phyloP scores from a whole-genome alignment of 805 yeast species.

The Hermanozyma aechmeae region DNA sequence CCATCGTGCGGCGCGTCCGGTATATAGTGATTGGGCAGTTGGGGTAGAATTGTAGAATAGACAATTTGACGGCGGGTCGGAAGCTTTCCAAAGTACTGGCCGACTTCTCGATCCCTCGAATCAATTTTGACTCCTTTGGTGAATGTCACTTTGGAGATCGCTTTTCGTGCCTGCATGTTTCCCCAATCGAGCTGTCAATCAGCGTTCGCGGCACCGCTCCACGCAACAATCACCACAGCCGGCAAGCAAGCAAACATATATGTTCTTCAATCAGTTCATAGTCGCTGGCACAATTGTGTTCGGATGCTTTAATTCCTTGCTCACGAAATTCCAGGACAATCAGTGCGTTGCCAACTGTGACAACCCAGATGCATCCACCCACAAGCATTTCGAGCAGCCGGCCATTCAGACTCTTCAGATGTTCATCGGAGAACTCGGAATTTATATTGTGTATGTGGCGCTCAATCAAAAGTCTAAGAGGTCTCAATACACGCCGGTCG shows the following conservation, averaged over 20 bases:
- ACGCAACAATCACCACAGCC: background rate
- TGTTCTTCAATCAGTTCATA: constrained; percentile 9
- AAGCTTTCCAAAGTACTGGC: background rate
- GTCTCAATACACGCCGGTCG: background rate
- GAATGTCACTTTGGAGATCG: constrained; percentile 1
- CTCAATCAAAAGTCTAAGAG: constrained; percentile 12
- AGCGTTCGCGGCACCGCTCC: background rate
- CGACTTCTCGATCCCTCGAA: background rate
- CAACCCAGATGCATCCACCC: constrained; percentile 31
- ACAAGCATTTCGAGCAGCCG: constrained; percentile 60
- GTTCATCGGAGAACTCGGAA: constrained; percentile 63
- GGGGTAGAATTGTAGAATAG: constrained; percentile 1
- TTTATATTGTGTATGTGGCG: constrained; percentile 33
- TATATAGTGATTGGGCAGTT: no score
- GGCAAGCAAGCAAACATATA: background rate
- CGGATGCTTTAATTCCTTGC: constrained; percentile 65
- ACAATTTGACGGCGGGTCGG: constrained; percentile 1
- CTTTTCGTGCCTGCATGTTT: background rate
- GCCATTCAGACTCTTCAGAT: constrained; percentile 72
- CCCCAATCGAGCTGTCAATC: background rate
- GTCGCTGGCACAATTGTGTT: constrained; percentile 49
- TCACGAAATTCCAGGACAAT: constrained; percentile 69
- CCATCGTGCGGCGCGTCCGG: constrained; percentile 18
- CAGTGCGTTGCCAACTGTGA: constrained; percentile 57
- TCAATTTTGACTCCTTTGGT: background rate